These are phyloP conservation scores for Fusarium torulosum DNA, from an alignment of 2,329 filamentous ascomycete species.

Conservation along the genomic window DNA sequence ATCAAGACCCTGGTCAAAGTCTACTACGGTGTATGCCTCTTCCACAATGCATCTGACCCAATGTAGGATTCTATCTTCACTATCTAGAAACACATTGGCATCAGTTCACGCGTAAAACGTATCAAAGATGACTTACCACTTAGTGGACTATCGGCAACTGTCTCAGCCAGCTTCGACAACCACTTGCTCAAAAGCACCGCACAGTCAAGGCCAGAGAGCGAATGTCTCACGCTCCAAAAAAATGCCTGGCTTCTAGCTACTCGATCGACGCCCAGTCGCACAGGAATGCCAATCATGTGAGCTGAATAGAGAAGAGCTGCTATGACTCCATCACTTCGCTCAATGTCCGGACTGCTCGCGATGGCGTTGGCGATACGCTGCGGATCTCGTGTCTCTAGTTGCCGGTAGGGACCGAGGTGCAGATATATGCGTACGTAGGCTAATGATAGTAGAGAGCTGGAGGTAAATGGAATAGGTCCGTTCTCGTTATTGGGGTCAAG, in stretches of 20 bases:
- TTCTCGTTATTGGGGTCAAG: conserved; percentile 58
- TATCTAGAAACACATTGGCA: conserved; percentile 43
- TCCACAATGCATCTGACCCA: conserved; percentile 62
- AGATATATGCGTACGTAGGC: conserved; percentile 62
- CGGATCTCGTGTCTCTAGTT: conserved; percentile 59
- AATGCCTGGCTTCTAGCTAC: conserved; percentile 68
- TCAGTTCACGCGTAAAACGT: rapidly evolving
- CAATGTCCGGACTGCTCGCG: conserved; percentile 54
- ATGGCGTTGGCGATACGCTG: conserved; percentile 56
- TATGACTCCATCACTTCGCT: conserved; percentile 62
- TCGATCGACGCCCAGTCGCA: conserved; percentile 65
- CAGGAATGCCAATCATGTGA: conserved; percentile 67
- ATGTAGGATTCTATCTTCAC: conserved; percentile 60
- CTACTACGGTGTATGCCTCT: conserved; percentile 57
- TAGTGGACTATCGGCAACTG: background rate
- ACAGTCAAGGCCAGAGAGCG: conserved; percentile 66
- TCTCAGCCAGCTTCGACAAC: conserved; percentile 9
- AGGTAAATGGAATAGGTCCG: conserved; percentile 58
- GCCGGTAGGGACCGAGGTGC: conserved; percentile 58
- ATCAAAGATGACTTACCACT: background rate
- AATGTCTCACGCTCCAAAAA: conserved; percentile 69
- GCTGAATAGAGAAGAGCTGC: conserved; percentile 65
- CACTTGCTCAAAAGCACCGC: conserved; percentile 66
- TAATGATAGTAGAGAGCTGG: conserved; percentile 54
- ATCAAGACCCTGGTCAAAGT: conserved; percentile 50